Base-by-base conservation (phyloP, 1,284 basidiomycete genomes). In the Apiotrichum porosum region DNA sequence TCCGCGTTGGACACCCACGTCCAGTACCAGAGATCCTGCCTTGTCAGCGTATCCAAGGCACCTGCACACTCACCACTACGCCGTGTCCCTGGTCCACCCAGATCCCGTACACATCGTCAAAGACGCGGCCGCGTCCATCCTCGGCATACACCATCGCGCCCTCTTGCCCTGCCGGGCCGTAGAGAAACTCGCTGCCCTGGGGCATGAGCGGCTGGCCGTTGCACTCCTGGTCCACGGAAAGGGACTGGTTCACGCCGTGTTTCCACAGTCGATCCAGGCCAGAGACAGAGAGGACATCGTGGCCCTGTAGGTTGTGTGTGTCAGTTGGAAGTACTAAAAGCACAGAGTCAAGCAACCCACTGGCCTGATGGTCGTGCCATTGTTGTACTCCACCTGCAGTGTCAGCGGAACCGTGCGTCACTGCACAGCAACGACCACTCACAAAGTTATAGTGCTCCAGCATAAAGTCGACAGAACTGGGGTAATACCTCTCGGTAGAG, bases 21-120 rank as follows among this genome's bases (percentile, higher is more conserved):
- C 69, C 69, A 71, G 44, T 71, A 71, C 54, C 59, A 64, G 23
- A 71, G 40, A 41, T 71, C 69, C 66, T 70, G 46, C 6, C 10
- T n/a, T 6, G 36, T 44, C 19, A 44, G 36, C 22, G 14, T 41
- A 17, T 41, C 32, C 44, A 18, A 22, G 3, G 13, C 10, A 17
- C 26, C 26, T 28, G 26, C 26, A 28, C 26, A 62, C 67, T 60
- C 53, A 71, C 68, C 1, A 70, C 62, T 1, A 69, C 56, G 0
- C 63, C 69, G 21, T 56, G 48, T 1, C 63, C 66, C 35, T 60
- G 54, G 47, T 65, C 62, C 13, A 72, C 67, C 59, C 68, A 68
- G 42, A 72, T 65, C 1, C 65, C 69, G 51, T 72, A 72, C 4
- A 70, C 57, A 18, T 62, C 57, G 42, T 69, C 65, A 19, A 57